A percentile compares a stretch with the other conserved stretches of the same genome.
These are phyloP conservation scores for Entelexis paramagnoliae DNA, from an alignment of 1,139 yeast species.

Conservation along the genomic window DNA sequence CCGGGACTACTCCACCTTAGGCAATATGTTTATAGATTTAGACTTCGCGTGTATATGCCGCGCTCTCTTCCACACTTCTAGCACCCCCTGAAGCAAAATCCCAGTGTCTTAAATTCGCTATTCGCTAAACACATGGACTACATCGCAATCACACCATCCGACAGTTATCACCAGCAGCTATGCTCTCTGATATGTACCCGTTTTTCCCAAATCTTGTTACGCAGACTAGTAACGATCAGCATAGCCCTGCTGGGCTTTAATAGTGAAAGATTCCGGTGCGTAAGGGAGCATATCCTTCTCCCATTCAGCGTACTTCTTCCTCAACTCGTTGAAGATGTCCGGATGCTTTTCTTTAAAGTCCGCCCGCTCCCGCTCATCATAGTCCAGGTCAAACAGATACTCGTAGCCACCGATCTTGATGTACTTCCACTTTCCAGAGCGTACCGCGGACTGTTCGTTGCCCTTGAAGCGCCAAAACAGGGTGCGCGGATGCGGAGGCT, in stretches of 20 bases:
- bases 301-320: constrained; percentile 17
- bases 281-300: constrained; percentile 17
- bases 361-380: constrained; percentile 22
- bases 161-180: too few species aligned
- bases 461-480: constrained; percentile 24
- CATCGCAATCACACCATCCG: too few species aligned
- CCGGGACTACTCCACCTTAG: too few species aligned
- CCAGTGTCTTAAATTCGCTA: too few species aligned
- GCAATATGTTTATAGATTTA: too few species aligned
- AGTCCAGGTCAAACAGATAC: constrained; percentile 19
- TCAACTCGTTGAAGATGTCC: constrained; percentile 16
- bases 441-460: constrained; percentile 20
- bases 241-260: constrained; percentile 4
- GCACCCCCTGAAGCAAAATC: too few species aligned
- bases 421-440: constrained; percentile 22
- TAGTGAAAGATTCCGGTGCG: constrained; percentile 1
- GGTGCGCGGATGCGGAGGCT: constrained; percentile 13
- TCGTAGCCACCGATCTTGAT: constrained; percentile 20
- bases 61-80: too few species aligned
- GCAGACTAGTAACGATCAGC: constrained; percentile 12
- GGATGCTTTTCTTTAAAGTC: constrained; percentile 13
- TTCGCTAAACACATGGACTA: too few species aligned
- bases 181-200: neutral
- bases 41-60: too few species aligned
- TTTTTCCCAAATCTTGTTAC: too few species aligned